Base-by-base conservation (phyloP, 257 asterid genomes). In the Lycium barbarum region DNA sequence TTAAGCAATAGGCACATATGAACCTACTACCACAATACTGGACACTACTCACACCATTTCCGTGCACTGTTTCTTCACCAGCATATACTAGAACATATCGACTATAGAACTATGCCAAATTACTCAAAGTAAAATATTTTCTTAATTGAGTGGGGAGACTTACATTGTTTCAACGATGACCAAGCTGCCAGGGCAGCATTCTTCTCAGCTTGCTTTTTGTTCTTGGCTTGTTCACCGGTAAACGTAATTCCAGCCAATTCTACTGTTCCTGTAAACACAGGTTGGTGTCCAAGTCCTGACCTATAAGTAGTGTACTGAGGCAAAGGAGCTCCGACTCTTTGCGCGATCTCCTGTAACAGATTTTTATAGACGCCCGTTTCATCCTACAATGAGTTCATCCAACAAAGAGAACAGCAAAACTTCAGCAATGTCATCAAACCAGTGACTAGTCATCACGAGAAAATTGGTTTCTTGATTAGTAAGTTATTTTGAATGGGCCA, bases 131-230 rank as follows among this genome's bases (percentile, higher is more conserved):
- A 63, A 9, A 12, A 58, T 43, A 38, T 40, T 12, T n/a, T 63
- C 59, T 81, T 59, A 9, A 66, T 2, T 33, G 1, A 38, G 33
- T 22, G 20, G 80, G 80, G 26, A 83, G 73, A 79, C 97, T 90
- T 84, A 95, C 97, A 80, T 92, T 91, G 93, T 88, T 93, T 95
- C 74, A 95, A 84, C 0, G 95, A 93, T 80, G 87, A 86, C 98
- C 98, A 95, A 88, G 98, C 95, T 1, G 98, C 91, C 22, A 91
- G 88, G 18, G 98, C 98, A 65, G 98, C 95, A 57, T 95, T 93
- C 88, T 95, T 95, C 88, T 95, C 98, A 7, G 98, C 98, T 89
- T 95, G 98, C 86, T 93, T 95, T 67, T 95, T 95, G 93, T 92
- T 95, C 92, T 95, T 95, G 54, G 98, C 98, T 0, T 94, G 91